Evolutionary conservation across 345 rosid species (phyloP), one percentile per base, ranked within the genome.

Genomic region (Lenwebbia sp.): DNA sequence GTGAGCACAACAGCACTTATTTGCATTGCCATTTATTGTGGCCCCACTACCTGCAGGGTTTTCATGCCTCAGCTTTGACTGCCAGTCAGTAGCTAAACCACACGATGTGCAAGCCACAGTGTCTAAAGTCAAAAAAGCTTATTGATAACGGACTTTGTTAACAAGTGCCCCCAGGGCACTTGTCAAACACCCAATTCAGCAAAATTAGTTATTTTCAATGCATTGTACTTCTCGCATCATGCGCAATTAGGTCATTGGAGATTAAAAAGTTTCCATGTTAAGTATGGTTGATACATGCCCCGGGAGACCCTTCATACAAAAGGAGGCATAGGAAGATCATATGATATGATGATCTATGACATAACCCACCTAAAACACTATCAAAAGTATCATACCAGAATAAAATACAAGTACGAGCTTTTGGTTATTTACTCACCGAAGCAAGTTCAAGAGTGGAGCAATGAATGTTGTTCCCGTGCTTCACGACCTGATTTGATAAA

Each of bases 401-500:
- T 70, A 19, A 70, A 70, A 37, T 70, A 70, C 47, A 37, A 70
- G 47, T 37, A 70, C 13, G 19, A 37, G 47, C 81, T 70, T 70
- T 70, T 70, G 81, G 81, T 70, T 85, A 83, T 60, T 54, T 88
- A 94, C 99, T 95, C 91, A 97, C 99, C 30, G 99, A 97, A 90
- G 99, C 95, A 44, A 97, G 98, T 90, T 97, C 99, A 89, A 94
- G 89, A 86, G 97, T 95, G 51, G 98, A 96, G 92, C 96, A 97
- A 88, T 95, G 99, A 83, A 94, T 88, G 89, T 97, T 95, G 89
- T 96, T 97, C 86, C 99, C 99, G 90, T 95, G 98, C 91, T 93
- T 97, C 88, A 94, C 89, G 52, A 95, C 95, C 99, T 97, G 90
- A 85, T 82, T 91, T 65, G 85, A 86, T 78, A 83, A 88, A 81